These are phyloP conservation scores for Hysterium pulicare DNA, from an alignment of 2,329 filamentous ascomycete genomes.

Conservation along the genomic window DNA sequence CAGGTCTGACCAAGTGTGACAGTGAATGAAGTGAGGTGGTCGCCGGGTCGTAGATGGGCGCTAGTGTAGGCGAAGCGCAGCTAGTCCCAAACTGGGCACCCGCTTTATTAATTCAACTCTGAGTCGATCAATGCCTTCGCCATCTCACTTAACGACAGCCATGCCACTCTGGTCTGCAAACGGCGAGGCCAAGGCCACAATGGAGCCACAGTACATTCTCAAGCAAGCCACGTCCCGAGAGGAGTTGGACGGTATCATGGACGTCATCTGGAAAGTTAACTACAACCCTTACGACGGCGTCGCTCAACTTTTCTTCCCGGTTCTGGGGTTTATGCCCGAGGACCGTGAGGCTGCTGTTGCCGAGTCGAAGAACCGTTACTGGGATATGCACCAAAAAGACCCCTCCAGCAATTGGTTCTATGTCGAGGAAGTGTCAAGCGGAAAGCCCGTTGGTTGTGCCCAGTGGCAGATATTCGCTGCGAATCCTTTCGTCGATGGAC, in stretches of 20 bases:
- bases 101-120: too few relatives aligned
- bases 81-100: too few relatives aligned
- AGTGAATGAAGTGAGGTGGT: too few relatives aligned
- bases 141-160: too few relatives aligned
- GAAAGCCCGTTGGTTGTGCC: conserved; percentile 23
- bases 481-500: conserved; percentile 30
- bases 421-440: conserved; percentile 21
- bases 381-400: conserved; percentile 24
- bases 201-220: too few relatives aligned
- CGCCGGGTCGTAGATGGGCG: too few relatives aligned
- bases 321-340: conserved; percentile 24
- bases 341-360: conserved; percentile 23
- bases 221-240: conserved; percentile 22
- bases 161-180: too few relatives aligned
- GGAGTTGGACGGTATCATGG: conserved; percentile 29
- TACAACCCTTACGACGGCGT: conserved; percentile 34
- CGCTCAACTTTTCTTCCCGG: conserved; percentile 32
- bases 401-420: conserved; percentile 32
- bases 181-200: too few relatives aligned
- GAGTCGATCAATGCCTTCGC: too few relatives aligned
- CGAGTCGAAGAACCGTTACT: conserved; percentile 30
- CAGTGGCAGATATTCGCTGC: conserved; percentile 28
- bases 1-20: too few relatives aligned
- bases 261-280: conserved; percentile 35
- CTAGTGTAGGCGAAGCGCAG: too few relatives aligned